Percentiles rank a stretch among this genome's conserved stretches.
These are phyloP conservation scores for Candida tetrigidarum DNA, from an alignment of 1,139 yeast genomes.

Conservation along the genomic window DNA sequence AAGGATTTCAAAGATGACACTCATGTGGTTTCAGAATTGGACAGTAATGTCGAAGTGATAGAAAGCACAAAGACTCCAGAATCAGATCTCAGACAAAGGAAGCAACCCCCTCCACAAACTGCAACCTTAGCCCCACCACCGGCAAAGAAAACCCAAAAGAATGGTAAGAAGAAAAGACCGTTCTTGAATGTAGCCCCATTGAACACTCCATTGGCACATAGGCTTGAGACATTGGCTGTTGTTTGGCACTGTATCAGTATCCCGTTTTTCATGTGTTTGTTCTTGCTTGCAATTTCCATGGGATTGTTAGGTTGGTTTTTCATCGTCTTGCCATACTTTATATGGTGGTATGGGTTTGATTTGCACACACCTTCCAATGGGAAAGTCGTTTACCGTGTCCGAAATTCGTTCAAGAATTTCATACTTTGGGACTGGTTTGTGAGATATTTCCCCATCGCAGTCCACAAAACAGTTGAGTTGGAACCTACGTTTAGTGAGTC, in stretches of 20 bases:
- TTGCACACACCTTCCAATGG: conserved; percentile 79
- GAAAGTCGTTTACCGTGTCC: conserved; percentile 58
- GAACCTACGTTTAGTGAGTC: conserved; percentile 70
- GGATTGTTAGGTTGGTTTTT: conserved; percentile 76
- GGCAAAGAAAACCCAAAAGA: background rate
- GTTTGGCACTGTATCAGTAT: conserved; percentile 80
- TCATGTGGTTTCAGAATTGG: background rate
- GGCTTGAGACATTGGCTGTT: conserved; percentile 74
- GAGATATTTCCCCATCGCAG: conserved; percentile 75
- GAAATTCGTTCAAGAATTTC: conserved; percentile 60
- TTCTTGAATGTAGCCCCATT: conserved; percentile 52
- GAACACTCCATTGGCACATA: conserved; percentile 55
- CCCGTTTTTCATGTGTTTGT: conserved; percentile 57
- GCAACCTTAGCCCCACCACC: background rate
- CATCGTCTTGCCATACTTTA: conserved; percentile 53
- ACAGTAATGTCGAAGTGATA: background rate
- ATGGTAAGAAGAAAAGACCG: conserved; percentile 13
- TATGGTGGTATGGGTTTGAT: conserved; percentile 62
- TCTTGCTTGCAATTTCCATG: conserved; percentile 59
- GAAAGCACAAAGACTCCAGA: conserved; percentile 1
- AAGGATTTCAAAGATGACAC: background rate
- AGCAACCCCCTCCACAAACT: background rate
- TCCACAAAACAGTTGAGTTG: conserved; percentile 73
- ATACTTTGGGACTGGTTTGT: conserved; percentile 76
- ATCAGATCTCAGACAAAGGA: conserved; percentile 6